A percentile compares a stretch with the other conserved stretches of the same genome.
These are phyloP conservation scores for Yamadazyma endophytica DNA, from an alignment of 805 yeast species.

Conservation along the genomic window DNA sequence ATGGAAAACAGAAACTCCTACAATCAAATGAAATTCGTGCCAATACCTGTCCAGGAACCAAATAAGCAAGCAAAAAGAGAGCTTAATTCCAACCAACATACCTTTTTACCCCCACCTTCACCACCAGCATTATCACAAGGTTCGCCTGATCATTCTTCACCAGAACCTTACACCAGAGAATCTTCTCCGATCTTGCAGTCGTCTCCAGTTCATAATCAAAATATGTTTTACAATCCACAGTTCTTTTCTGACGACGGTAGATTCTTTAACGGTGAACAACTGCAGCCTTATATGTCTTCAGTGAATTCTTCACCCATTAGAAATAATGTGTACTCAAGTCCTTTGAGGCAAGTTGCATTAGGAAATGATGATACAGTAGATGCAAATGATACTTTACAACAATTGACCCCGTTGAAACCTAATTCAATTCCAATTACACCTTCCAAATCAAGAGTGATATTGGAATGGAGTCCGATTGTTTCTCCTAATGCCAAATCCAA, in stretches of 20 bases:
- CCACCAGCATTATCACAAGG: slow-evolving; percentile 28
- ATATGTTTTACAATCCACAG: slow-evolving; percentile 33
- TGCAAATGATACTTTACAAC: slow-evolving; percentile 37
- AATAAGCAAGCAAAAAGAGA: no score
- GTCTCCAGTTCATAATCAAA: slow-evolving; percentile 21
- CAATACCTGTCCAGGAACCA: slow-evolving; percentile 39
- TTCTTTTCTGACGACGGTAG: slow-evolving; percentile 30
- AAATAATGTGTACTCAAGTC: slow-evolving; percentile 14
- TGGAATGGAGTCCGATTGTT: slow-evolving; percentile 45
- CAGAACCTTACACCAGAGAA: slow-evolving; percentile 26
- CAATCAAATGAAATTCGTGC: slow-evolving; percentile 27
- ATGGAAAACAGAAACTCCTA: slow-evolving; percentile 1
- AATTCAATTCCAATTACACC: slow-evolving; percentile 30
- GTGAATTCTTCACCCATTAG: slow-evolving; percentile 30
- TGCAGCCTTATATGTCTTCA: no score
- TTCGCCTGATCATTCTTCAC: slow-evolving; percentile 37
- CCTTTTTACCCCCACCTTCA: slow-evolving; percentile 34
- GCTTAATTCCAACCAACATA: slow-evolving; percentile 5
- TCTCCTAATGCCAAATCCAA: slow-evolving; percentile 28
- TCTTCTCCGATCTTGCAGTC: slow-evolving; percentile 24
- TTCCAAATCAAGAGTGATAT: slow-evolving; percentile 22
- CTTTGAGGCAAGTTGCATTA: slow-evolving; percentile 15
- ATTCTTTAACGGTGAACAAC: slow-evolving; percentile 8
- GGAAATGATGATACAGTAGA: slow-evolving; percentile 29
- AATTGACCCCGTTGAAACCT: slow-evolving; percentile 34